Base-by-base conservation (phyloP, 306 rosid genomes). In the Sicyos edulis region DNA sequence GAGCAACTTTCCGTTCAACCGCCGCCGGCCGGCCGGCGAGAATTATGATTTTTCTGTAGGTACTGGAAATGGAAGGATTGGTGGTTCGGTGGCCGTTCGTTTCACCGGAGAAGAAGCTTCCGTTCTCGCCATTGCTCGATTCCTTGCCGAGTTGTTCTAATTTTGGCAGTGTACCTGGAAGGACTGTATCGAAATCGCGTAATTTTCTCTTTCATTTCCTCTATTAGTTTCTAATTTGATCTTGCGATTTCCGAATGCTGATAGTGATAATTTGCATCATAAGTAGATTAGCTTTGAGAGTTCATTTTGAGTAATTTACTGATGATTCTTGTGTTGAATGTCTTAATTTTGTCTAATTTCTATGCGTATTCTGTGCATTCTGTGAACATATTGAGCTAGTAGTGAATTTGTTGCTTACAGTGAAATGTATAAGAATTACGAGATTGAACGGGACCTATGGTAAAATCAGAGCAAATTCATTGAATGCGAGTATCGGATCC, bases 401-500 rank as follows among this genome's bases (percentile, higher is more conserved):
- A 42, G 47, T 42, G 8, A 40, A 12, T 42, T 7, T 42, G 47
- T 42, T 42, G 47, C 47, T 42, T 42, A 42, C 47, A 42, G 47
- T 42, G 47, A 8, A 42, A 42, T 42, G 47, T 42, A 42, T 11
- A 42, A 1, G 12, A 42, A 9, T 8, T 42, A 42, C 47, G 12
- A 42, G 47, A 42, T 42, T 8, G 47, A 42, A 42, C 47, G 47
- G 47, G 2, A 42, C 47, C 2, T 49, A 32, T 70, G 78, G 86
- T 34, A 78, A 37, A 17, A 59, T 82, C 79, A 83, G 83, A 76
- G 86, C 85, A 44, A 95, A 87, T 82, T 88, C 95, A 55, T 93
- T 97, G 54, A 88, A 91, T 82, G 71, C 78, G 68, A 75, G 91
- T 29, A 51, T 91, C 24, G 95, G 92, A 81, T 83, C 96, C 14